Base-by-base conservation (phyloP, 495 filamentous ascomycete species). In the Neurospora tetrasperma region DNA sequence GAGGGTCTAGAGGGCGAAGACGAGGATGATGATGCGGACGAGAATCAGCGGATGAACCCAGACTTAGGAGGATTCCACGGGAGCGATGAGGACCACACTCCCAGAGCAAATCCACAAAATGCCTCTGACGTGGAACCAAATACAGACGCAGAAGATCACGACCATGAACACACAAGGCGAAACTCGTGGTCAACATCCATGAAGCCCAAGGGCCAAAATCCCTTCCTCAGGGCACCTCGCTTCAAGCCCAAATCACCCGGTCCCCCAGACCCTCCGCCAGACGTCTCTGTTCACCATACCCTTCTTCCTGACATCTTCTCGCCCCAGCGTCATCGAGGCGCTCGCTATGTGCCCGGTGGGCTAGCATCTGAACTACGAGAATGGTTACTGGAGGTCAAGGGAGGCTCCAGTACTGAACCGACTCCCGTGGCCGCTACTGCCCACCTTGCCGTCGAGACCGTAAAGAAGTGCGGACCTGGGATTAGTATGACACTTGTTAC, bases 311-410 rank as follows among this genome's bases (percentile, higher is more conserved):
- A 84, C 23, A 79, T 79, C 59, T 85, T 86, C 73, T 86, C 84
- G 5, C 84, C 84, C 3, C 81, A 78, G 41, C 79, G 83, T 5
- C 76, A 77, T 11, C 79, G 78, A 20, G 77, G 74, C 40, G 74
- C 71, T 46, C 42, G 38, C 27, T 86, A 86, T 71, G 48, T 84
- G 18, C 71, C 80, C 0, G 82, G 82, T 9, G 85, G 85, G 0
- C 76, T 86, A 11, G 85, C 85, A 3, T 77, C 82, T 4, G 80
- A 83, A 72, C 73, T 86, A 4, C 80, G 84, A 18, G 79, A 83
- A 69, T 86, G 84, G 85, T 80, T 86, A 42, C 80, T 84, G 10
- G 82, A 83, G 42, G 78, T 83, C 42, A 84, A 84, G 75, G 78
- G 76, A 0, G 76, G 75, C 20, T 75, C 76, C 0, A 74, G 77